phyloP scores from a whole-genome alignment of 352 stramenopile genomes.

The Phytophthora ramorum region DNA sequence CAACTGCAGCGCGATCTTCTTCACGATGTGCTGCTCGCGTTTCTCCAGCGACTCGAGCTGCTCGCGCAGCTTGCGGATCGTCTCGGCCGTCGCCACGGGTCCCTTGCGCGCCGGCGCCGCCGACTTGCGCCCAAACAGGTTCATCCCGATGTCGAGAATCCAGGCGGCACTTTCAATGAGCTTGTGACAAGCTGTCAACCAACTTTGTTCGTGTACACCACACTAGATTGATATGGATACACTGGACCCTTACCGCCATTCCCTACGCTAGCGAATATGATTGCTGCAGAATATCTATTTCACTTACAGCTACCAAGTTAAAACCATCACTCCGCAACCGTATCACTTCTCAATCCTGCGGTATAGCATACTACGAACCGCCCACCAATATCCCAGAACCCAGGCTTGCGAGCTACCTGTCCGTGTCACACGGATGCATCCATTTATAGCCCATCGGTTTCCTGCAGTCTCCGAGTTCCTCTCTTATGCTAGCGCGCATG shows the following conservation, averaged over 20 bases:
- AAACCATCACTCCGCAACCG: background rate
- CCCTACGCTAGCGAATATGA: background rate
- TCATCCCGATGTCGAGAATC: constrained; percentile 55
- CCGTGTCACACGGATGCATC: constrained; percentile 15
- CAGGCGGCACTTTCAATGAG: constrained; percentile 17
- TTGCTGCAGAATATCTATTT: background rate
- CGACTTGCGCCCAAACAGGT: constrained; percentile 87
- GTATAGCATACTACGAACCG: background rate
- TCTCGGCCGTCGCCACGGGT: constrained; percentile 81
- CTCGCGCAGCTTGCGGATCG: constrained; percentile 91
- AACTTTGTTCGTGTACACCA: background rate
- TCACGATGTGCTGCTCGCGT: constrained; percentile 96
- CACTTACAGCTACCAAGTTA: background rate
- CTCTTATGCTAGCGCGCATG: constrained; percentile 27
- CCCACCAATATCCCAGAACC: background rate
- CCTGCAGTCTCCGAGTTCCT: constrained; percentile 4
- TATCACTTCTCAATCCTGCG: background rate
- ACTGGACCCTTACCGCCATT: background rate
- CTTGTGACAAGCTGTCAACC: no score
- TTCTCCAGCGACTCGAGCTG: constrained; percentile 94
- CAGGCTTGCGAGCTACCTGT: background rate
- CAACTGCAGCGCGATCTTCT: constrained; percentile 95
- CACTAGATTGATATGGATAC: background rate
- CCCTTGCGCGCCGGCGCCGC: constrained; percentile 57
- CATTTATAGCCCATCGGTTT: constrained; percentile 29